phyloP scores from a whole-genome alignment of 768 basidiomycete species.

The Hygrocybe coccinea region DNA sequence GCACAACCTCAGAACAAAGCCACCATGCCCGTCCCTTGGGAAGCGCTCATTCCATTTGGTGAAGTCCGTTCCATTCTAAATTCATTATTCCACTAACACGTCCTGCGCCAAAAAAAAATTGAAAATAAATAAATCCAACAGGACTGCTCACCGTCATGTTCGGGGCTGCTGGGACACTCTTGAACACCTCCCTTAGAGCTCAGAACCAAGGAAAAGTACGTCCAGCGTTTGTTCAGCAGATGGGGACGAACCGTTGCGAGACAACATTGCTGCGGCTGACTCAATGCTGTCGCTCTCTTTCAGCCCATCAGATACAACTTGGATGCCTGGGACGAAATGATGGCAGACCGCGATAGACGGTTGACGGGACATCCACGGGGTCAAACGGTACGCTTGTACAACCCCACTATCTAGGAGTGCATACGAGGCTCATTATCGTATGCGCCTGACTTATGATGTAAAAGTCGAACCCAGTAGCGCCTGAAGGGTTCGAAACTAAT shows the following conservation, averaged over 20 bases:
- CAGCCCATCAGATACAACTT: conserved; percentile 81
- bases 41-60: conserved; percentile 97
- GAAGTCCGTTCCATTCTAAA: conserved; percentile 13
- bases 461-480: conserved; percentile 65
- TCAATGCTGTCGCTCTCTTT: not conserved
- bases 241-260: too few relatives aligned
- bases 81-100: conserved; percentile 5
- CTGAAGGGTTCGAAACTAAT: conserved; percentile 65
- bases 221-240: not conserved
- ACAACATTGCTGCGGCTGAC: not conserved
- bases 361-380: conserved; percentile 84
- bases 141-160: conserved; percentile 86
- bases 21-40: conserved; percentile 92
- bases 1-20: not conserved
- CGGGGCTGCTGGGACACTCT: conserved; percentile 82
- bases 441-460: not conserved
- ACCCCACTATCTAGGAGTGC: not conserved
- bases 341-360: conserved; percentile 88
- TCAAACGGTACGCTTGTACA: conserved; percentile 63
- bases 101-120: too few relatives aligned
- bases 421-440: not conserved
- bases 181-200: conserved; percentile 69
- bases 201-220: conserved; percentile 90
- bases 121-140: conserved; percentile 26
- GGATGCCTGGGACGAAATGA: conserved; percentile 91